A percentile compares a stretch with the other conserved stretches of the same genome.
Evolutionary conservation across 495 filamentous ascomycete genomes (phyloP).

Genomic region (Stereocaulon alpinum): DNA sequence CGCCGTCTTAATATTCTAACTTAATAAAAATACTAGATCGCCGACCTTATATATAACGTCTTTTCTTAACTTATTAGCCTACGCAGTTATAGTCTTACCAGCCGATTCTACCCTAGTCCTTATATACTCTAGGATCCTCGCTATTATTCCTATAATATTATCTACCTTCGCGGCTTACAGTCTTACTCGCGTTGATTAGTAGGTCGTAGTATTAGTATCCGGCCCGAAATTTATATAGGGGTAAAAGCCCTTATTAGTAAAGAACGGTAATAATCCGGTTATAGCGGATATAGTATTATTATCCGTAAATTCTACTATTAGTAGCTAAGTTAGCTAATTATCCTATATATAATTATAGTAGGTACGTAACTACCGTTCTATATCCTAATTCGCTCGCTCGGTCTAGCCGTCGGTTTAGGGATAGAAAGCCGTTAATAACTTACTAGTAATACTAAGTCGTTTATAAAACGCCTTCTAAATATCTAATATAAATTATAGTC

Average conservation of each 20-base stretch:
- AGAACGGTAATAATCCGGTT: conserved; percentile 17
- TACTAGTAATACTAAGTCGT: too few relatives aligned
- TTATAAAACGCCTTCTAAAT: too few relatives aligned
- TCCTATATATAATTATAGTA: background rate
- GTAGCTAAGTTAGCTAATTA: conserved; percentile 13
- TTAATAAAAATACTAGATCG: too few relatives aligned
- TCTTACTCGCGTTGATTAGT: background rate
- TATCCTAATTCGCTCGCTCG: background rate
- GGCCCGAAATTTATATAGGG: conserved; percentile 15
- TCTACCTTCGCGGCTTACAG: background rate
- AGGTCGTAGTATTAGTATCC: background rate
- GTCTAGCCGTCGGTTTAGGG: background rate
- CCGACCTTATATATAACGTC: too few relatives aligned
- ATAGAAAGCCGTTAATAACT: background rate
- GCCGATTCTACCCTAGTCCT: too few relatives aligned
- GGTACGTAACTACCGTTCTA: background rate
- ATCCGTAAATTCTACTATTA: conserved; percentile 11
- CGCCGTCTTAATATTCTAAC: too few relatives aligned
- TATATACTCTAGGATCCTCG: too few relatives aligned
- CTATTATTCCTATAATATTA: too few relatives aligned
- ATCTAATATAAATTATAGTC: too few relatives aligned
- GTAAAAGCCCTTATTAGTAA: conserved; percentile 19
- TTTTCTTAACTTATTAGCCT: too few relatives aligned
- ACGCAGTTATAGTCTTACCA: too few relatives aligned
- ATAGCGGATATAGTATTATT: conserved; percentile 6